phyloP scores from a whole-genome alignment of 768 basidiomycete genomes.

The Saitozyma podzolica region DNA sequence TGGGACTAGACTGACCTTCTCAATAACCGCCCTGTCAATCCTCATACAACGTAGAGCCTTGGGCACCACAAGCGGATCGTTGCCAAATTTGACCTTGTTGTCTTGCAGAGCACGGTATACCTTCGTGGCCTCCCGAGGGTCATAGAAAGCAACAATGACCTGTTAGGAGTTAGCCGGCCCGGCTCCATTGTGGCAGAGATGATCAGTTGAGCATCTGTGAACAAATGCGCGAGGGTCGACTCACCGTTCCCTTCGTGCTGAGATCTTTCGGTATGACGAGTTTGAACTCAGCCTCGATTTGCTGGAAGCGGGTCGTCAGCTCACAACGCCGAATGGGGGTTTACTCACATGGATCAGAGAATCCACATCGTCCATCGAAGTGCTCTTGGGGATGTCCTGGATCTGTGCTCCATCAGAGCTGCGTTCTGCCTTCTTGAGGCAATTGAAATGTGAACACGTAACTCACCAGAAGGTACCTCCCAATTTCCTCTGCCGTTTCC shows the following conservation, averaged over 20 bases:
- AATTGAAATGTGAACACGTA: too few species aligned
- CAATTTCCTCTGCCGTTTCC: conserved; percentile 23
- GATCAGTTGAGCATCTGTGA: neutral
- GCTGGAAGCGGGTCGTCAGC: too few species aligned
- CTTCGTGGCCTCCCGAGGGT: conserved; percentile 34
- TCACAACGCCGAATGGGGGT: too few species aligned
- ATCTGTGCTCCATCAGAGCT: too few species aligned
- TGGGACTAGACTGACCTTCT: conserved; percentile 21
- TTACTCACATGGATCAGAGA: too few species aligned
- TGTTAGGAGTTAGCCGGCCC: conserved; percentile 3
- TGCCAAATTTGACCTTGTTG: conserved; percentile 12
- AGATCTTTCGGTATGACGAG: conserved; percentile 65
- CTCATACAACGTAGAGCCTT: conserved; percentile 31
- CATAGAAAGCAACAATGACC: conserved; percentile 39
- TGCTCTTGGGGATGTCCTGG: too few species aligned
- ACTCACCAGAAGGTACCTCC: conserved; percentile 32
- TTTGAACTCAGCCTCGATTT: conserved; percentile 63
- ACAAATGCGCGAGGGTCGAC: conserved; percentile 1
- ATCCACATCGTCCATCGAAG: too few species aligned
- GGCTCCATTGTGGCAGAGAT: neutral
- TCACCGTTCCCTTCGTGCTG: conserved; percentile 20
- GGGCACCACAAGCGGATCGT: conserved; percentile 1
- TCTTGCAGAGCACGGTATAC: conserved; percentile 19
- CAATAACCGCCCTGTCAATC: conserved; percentile 22
- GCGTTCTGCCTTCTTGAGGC: too few species aligned